phyloP scores from a whole-genome alignment of 1,284 basidiomycete genomes.

The Caloboletus firmus region DNA sequence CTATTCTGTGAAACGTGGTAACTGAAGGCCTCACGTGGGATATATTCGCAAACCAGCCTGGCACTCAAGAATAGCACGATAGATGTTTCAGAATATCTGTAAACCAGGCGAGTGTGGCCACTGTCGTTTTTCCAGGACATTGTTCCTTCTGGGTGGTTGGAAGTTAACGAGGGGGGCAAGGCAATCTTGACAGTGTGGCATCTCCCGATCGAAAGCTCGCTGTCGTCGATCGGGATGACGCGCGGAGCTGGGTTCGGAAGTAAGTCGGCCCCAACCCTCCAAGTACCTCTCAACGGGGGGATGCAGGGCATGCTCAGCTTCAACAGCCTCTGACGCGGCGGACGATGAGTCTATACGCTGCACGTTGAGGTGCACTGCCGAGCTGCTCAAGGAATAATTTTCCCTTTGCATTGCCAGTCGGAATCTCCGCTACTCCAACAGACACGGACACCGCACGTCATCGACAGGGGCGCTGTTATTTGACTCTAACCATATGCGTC shows the following conservation, averaged over 20 bases:
- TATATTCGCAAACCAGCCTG: neutral
- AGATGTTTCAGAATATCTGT: conserved; percentile 24
- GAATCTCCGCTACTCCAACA: conserved; percentile 4
- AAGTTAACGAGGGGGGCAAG: too few relatives aligned
- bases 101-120: too few relatives aligned
- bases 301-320: too few relatives aligned
- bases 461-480: conserved; percentile 14
- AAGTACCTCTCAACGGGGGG: too few relatives aligned
- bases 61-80: neutral
- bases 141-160: too few relatives aligned
- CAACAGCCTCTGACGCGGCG: too few relatives aligned
- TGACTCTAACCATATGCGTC: conserved; percentile 16
- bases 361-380: conserved; percentile 9
- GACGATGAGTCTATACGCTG: too few relatives aligned
- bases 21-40: conserved; percentile 27
- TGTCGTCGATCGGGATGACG: conserved; percentile 25
- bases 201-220: conserved; percentile 27
- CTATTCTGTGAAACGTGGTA: conserved; percentile 22
- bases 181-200: conserved; percentile 13
- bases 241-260: conserved; percentile 23
- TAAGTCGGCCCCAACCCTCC: neutral
- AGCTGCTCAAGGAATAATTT: too few relatives aligned
- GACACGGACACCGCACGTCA: conserved; percentile 10
- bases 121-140: too few relatives aligned
- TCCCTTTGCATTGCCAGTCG: too few relatives aligned